Evolutionary conservation across 2,329 filamentous ascomycete genomes (phyloP), one percentile per base, ranked within the genome.

Genomic region (Diaporthe ilicicola): DNA sequence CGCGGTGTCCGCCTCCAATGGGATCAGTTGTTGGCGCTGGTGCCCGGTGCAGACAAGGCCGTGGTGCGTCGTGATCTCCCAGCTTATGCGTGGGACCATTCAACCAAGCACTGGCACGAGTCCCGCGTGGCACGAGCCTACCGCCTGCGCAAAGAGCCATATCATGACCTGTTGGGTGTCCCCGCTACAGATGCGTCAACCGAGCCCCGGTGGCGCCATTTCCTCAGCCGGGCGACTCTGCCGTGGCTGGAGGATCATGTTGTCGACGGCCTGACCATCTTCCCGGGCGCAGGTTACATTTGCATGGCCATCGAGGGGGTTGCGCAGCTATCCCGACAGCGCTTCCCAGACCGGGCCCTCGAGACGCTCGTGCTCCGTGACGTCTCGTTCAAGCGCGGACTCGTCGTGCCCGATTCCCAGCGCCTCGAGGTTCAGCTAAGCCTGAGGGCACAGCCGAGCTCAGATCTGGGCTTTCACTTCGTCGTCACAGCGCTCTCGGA

Each of bases 221-320:
- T 69, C 9, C 39, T 67, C 17, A n/a, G 64, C 17, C 34, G 42
- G 6, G 34, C 10, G 37, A 44, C 32, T 51, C 9, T 54, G 6
- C 64, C 64, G 5, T 67, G 64, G 64, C 27, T 69, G 7, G 32
- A 19, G 12, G 37, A 69, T 78, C 19, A 75, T 73, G 6, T 54
- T 12, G 44, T 67, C 4, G 64, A 54, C 50, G 3, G 19, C 6
- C 22, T 19, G 8, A n/a, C 27, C 4, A 19, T 67, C 0, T 67
- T 34, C 13, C 64, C 64, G 19, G 64, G 81, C 22, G 81, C 83
- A 1, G 78, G 79, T 1, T 80, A 79, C 59, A 48, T 82, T 1
- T 75, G 76, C 22, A 81, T 82, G 79, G 79, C 80, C 4, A 77
- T 81, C 5, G 80, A 82, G 65, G 81, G 15, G 10, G 1, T 67